These are phyloP conservation scores for Podospora comata DNA, from an alignment of 495 filamentous ascomycete species.

Conservation along the genomic window DNA sequence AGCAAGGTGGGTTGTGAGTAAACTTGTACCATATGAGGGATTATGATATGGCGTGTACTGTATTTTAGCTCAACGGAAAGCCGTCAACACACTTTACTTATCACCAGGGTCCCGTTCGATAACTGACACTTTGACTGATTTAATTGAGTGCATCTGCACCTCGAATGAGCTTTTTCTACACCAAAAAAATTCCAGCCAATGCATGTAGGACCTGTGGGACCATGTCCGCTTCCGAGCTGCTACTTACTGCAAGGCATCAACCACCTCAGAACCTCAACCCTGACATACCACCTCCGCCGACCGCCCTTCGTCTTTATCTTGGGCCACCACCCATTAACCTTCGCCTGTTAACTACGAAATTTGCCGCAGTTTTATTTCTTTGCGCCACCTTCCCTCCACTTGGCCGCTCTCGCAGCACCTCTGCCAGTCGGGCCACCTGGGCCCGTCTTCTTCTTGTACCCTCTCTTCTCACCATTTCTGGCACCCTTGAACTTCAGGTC, in stretches of 20 bases:
- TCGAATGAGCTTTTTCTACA: background rate
- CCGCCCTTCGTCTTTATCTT: background rate
- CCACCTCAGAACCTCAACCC: background rate
- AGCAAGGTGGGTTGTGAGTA: too few relatives aligned
- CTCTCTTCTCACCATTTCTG: conserved; percentile 37
- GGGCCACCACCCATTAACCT: background rate
- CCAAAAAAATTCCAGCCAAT: background rate
- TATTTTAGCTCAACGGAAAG: background rate
- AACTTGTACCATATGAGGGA: too few relatives aligned
- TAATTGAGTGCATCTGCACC: background rate
- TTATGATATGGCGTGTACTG: background rate
- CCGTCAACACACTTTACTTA: background rate
- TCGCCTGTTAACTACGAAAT: background rate
- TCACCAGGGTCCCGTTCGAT: background rate
- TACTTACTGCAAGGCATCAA: background rate
- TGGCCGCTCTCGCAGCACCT: conserved; percentile 48
- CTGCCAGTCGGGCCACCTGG: conserved; percentile 20
- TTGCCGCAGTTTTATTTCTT: background rate
- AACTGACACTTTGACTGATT: background rate
- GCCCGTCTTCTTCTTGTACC: conserved; percentile 37
- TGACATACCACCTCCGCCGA: background rate
- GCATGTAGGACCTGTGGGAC: background rate
- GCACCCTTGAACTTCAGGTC: conserved; percentile 60
- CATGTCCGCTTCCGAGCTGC: background rate
- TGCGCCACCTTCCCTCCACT: conserved; percentile 50